These are phyloP conservation scores for Apophysomyces elegans DNA, from an alignment of 371 early-diverging fungal genomes.

Conservation along the genomic window DNA sequence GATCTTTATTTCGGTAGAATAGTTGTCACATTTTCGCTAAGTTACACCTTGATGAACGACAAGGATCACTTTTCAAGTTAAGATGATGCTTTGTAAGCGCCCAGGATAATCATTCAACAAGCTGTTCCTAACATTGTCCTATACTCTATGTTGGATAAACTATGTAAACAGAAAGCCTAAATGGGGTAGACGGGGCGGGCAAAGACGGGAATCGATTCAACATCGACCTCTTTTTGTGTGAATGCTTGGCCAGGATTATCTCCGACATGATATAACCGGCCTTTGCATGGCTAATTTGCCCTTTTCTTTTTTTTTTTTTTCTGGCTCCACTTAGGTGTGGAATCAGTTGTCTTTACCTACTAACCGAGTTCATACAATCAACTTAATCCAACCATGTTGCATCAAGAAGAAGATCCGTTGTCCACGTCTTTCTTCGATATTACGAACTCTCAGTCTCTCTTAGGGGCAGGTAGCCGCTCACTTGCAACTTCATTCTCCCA, in stretches of 20 bases:
- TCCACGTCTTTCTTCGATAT: slow-evolving; percentile 3
- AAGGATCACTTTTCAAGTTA: background rate
- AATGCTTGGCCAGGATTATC: background rate
- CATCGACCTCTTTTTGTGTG: background rate
- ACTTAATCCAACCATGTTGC: background rate
- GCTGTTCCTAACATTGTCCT: background rate
- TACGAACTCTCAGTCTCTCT: background rate
- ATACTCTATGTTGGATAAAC: background rate
- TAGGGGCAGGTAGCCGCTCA: background rate
- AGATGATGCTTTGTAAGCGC: too few species aligned
- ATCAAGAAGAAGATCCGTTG: slow-evolving; percentile 7
- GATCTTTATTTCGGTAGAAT: too few species aligned
- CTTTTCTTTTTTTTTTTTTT: background rate
- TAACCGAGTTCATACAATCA: background rate
- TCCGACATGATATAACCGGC: background rate
- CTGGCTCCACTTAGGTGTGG: background rate
- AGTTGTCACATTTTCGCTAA: too few species aligned
- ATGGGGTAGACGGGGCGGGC: slow-evolving; percentile 3
- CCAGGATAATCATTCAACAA: background rate
- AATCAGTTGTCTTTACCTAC: background rate
- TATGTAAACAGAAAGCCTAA: slow-evolving; percentile 5
- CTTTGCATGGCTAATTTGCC: slow-evolving; percentile 5
- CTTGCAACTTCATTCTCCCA: background rate
- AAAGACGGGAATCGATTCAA: slow-evolving; percentile 5
- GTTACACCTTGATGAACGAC: too few species aligned